Base-by-base conservation (phyloP, 1,139 yeast genomes). In the Nadsonia commutata region DNA sequence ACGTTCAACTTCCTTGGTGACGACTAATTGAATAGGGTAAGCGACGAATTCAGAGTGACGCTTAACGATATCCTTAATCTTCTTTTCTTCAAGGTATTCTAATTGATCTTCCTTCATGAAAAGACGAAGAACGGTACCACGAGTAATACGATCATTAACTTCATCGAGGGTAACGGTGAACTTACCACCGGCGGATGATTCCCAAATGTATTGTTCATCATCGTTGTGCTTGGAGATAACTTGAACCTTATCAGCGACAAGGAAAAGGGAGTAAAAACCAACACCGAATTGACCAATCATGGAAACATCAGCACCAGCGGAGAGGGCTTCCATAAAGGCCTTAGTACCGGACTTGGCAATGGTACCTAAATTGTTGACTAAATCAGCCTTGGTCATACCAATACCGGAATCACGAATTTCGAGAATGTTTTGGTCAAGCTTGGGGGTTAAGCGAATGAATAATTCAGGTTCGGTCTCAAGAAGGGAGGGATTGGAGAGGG, bases 221-320 rank as follows among this genome's bases (percentile, higher is more conserved):
- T 93, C 98, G 65, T 93, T 93, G 77, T 88, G 82, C 77, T 93
- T 93, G 52, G 98, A 84, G 65, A 93, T 85, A 58, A 93, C 98
- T 73, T 90, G 96, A 53, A 93, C 98, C 61, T 80, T 86, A 73
- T 93, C 99, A 62, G 98, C 98, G 63, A 93, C 98, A 74, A 93
- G 80, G 84, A 93, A 93, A 58, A 90, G 76, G 47, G 99, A 90
- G 82, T 93, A 93, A 90, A 93, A 93, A 78, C 99, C 99, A 59
- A 93, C 98, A 85, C 99, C 99, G 74, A 93, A 93, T 73, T 93
- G 98, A 77, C 99, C 99, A 72, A 93, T 93, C 98, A 93, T 93
- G 54, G 97, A 86, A 54, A 93, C 96, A 68, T 93, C 99, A 53
- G 98, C 98, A 72, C 99, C 99, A 55, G 96, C 96, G 55, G 95